Evolutionary conservation across 257 asterid species (phyloP), one percentile per base, ranked within the genome.

Genomic region (Plantago ovata): DNA sequence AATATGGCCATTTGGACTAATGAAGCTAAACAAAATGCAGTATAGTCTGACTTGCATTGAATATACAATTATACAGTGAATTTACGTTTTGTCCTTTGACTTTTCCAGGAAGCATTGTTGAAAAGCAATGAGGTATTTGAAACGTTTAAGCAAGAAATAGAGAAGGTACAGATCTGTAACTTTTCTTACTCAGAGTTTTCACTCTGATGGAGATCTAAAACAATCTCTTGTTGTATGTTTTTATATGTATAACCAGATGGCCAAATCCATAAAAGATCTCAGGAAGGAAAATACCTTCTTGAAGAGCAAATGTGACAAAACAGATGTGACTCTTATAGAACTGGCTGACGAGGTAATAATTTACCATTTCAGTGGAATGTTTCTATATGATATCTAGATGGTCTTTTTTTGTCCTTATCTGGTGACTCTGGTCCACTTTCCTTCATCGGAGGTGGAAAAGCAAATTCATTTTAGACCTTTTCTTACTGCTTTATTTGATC

Each of bases 121-220:
- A 93, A 93, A 81, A 93, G 99, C 89, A 89, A 89, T 19, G 95
- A 89, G 75, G 95, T 93, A 33, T 93, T 93, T 68, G 99, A 89
- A 81, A 86, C 95, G 48, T 89, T 86, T 43, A 93, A 89, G 84
- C 85, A 84, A 78, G 99, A 93, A 78, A 86, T 89, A 50, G 97
- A 93, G 70, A 93, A 89, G 95, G 99, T 93, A 64, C 55, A 41
- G 21, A 53, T 56, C 40, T 61, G 53, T 68, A 28, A 22, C 58
- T 23, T 52, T 15, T 42, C 58, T 23, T 68, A 38, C 38, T 13
- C 46, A 45, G 52, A 9, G 40, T 38, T 51, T 52, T 61, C 33
- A 56, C 60, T 43, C 9, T 32, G 23, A 14, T 20, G 59, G 48
- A 59, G 22, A 19, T 48, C 24, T 28, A 48, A 22, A 61, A 44